phyloP scores from a whole-genome alignment of 1,284 basidiomycete genomes.

The Sporisorium exsertum region DNA sequence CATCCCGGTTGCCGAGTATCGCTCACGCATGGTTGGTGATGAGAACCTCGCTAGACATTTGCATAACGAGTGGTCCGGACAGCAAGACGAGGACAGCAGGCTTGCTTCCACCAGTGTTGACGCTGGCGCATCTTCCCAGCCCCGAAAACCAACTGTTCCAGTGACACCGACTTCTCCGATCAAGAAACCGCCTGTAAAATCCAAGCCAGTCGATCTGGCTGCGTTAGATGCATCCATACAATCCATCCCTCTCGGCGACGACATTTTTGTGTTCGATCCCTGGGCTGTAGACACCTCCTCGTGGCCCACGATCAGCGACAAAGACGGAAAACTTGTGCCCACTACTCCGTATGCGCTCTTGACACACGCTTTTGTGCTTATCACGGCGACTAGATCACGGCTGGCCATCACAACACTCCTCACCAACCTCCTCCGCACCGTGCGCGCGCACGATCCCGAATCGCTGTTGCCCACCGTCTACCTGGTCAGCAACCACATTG shows the following conservation, averaged over 20 bases:
- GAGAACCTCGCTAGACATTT: conserved; percentile 48
- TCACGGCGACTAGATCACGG: conserved; percentile 84
- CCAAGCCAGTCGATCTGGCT: conserved; percentile 38
- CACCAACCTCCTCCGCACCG: conserved; percentile 81
- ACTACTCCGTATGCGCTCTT: conserved; percentile 83
- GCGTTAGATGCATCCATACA: conserved; percentile 54
- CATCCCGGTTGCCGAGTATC: conserved; percentile 18
- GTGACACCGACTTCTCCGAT: background rate
- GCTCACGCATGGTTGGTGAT: conserved; percentile 28
- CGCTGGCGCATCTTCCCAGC: background rate
- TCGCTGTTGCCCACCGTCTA: conserved; percentile 87
- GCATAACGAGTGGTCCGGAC: conserved; percentile 37
- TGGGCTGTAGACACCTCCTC: conserved; percentile 43
- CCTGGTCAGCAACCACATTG: conserved; percentile 85
- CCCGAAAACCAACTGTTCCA: conserved; percentile 1
- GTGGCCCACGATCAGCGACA: conserved; percentile 49
- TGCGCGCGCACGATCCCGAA: conserved; percentile 77
- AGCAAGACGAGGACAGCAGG: background rate
- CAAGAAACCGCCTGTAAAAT: conserved; percentile 3
- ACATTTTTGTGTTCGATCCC: conserved; percentile 68
- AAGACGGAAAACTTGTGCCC: conserved; percentile 27
- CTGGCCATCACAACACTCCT: conserved; percentile 82
- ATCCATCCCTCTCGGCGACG: conserved; percentile 60
- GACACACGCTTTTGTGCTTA: conserved; percentile 78
- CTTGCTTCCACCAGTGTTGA: background rate